phyloP scores from a whole-genome alignment of 371 early-diverging fungal species.

The Chytridiales sp. region DNA sequence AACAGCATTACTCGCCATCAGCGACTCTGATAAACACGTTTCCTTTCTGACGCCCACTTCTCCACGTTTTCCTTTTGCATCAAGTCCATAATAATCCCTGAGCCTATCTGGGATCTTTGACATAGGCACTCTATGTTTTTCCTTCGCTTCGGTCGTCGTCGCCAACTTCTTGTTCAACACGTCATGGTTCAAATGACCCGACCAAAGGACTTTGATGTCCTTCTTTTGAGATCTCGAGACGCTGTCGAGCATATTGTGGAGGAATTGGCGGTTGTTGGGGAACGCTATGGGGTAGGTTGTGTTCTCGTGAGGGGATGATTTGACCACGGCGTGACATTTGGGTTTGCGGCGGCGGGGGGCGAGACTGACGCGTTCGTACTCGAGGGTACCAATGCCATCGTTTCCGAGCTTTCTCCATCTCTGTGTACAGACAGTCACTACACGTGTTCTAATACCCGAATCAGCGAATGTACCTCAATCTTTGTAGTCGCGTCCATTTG shows the following conservation, averaged over 20 bases:
- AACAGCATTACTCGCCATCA: too few relatives aligned
- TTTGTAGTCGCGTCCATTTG: background rate
- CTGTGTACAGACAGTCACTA: background rate
- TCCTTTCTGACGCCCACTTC: too few relatives aligned
- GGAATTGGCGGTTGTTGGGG: background rate
- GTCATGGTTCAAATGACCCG: constrained; percentile 28
- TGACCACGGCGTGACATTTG: too few relatives aligned
- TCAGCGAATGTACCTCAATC: background rate
- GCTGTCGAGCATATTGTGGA: constrained; percentile 2
- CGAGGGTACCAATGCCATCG: background rate
- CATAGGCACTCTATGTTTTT: too few relatives aligned
- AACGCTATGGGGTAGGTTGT: background rate
- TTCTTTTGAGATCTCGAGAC: background rate
- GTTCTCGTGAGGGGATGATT: too few relatives aligned
- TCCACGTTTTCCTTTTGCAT: too few relatives aligned
- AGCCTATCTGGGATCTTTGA: too few relatives aligned
- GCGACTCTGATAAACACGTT: too few relatives aligned
- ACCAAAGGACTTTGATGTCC: constrained; percentile 23
- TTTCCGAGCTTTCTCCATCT: background rate
- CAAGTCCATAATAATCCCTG: too few relatives aligned
- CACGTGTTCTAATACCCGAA: too few relatives aligned
- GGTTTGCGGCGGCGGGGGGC: background rate
- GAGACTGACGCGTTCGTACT: background rate
- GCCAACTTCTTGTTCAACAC: constrained; percentile 17
- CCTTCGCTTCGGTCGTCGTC: too few relatives aligned